Conservation (phyloP, 2,329 filamentous ascomycete species). For the Ophiostoma himal-ulmi region DNA sequence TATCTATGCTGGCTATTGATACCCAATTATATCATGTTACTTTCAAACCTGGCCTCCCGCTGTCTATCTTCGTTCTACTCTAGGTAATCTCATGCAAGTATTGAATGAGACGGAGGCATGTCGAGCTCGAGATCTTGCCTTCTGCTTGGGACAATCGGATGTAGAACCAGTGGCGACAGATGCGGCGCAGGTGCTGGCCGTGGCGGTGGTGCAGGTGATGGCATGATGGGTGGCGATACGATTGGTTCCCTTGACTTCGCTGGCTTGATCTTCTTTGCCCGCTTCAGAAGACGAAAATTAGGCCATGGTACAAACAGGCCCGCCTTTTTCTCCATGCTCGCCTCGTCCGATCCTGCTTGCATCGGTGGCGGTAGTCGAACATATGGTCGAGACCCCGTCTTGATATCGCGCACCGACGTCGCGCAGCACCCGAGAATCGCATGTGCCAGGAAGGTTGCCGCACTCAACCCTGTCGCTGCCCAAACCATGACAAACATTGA, state of each 20-base stretch:
- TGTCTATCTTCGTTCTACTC: not conserved
- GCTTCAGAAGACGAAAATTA: not conserved
- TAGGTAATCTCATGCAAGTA: not conserved
- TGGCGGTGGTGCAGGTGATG: not conserved
- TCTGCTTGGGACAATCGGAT: not conserved
- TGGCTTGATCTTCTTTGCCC: not conserved
- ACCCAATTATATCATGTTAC: not conserved
- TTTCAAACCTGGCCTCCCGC: not conserved
- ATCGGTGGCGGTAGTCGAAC: conserved; percentile 24
- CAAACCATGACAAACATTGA: conserved; percentile 88
- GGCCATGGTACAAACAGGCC: not conserved
- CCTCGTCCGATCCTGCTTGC: not conserved
- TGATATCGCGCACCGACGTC: conserved; percentile 52
- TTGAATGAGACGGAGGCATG: not conserved
- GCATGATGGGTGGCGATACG: not conserved
- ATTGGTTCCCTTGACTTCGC: not conserved
- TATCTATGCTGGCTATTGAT: conserved; percentile 3
- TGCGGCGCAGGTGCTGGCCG: not conserved
- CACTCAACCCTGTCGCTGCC: conserved; percentile 62
- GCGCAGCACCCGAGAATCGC: conserved; percentile 68
- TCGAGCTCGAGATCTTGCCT: not conserved
- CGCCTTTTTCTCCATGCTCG: not conserved
- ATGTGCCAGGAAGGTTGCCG: conserved; percentile 68
- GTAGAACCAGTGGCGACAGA: not conserved
- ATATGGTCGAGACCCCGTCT: conserved; percentile 33